Base-by-base conservation (phyloP, 2,329 filamentous ascomycete species). In the Hypoxylon sp. region DNA sequence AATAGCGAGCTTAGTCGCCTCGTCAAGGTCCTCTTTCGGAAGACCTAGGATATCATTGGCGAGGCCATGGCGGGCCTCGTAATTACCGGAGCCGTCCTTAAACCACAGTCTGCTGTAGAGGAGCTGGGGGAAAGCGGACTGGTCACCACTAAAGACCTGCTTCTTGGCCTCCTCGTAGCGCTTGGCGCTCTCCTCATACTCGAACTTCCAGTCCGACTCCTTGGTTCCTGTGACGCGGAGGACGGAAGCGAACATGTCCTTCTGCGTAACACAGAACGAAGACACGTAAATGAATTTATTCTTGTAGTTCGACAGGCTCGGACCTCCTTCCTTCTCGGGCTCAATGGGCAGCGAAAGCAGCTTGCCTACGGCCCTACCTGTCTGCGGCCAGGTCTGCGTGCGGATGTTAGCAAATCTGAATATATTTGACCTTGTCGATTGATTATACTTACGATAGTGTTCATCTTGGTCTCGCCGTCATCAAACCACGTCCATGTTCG, bases 221-320 rank as follows among this genome's bases (percentile, higher is more conserved):
- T 78, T 84, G 0, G 84, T 87, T 0, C 83, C 83, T 0, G 85
- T 85, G 3, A 88, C 88, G 0, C 85, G 83, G 71, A 88, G 82
- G 11, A 89, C 76, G n/a, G 83, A 84, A 39, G 85, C 83, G 57
- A 92, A 82, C 80, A 92, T 91, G 8, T 92, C 89, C 9, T 82
- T 81, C 75, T 92, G 90, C 63, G 77, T 87, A 64, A 88, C 70
- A 9, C 78, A 74, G 78, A 90, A 91, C 65, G 85, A 88, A 6
- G 80, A 81, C 9, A 89, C 69, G 69, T 82, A 86, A 1, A 90
- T 72, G 0, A 71, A 67, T 52, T 82, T 81, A 74, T 89, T 87
- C 2, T 78, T 76, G 70, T 80, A 87, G 32, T 74, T 68, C 6
- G 78, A 79, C 7, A 88, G 61, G 7, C 80, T 79, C 1, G 77